Percentiles rank a stretch among this genome's conserved stretches.
Conservation (phyloP, 83 land plant species). For the Larix sibirica region DNA sequence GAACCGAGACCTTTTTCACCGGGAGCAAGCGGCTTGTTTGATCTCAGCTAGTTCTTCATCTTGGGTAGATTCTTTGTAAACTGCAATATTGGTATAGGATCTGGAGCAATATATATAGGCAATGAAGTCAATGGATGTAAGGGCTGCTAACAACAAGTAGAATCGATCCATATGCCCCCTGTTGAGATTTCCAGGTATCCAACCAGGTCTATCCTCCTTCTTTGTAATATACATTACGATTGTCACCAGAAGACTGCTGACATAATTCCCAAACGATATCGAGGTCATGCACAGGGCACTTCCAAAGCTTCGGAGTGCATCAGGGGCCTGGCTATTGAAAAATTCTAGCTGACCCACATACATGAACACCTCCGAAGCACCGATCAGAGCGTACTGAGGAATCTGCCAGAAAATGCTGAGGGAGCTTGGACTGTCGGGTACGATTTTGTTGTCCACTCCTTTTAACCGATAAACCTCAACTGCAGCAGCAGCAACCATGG, state of each 20-base stretch:
- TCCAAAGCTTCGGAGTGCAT: slow-evolving; percentile 47
- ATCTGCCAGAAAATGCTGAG: slow-evolving; percentile 49
- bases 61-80: neutral
- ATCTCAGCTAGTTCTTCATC: too few relatives aligned
- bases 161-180: slow-evolving; percentile 46
- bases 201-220: slow-evolving; percentile 22
- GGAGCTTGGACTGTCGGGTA: slow-evolving; percentile 19
- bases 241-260: slow-evolving; percentile 45
- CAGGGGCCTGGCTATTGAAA: slow-evolving; percentile 68
- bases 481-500: slow-evolving; percentile 44
- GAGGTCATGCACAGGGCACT: slow-evolving; percentile 48
- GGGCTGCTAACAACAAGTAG: slow-evolving; percentile 37
- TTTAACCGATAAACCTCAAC: slow-evolving; percentile 32
- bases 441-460: neutral
- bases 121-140: slow-evolving; percentile 13
- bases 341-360: slow-evolving; percentile 64
- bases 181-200: slow-evolving; percentile 49
- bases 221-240: slow-evolving; percentile 33
- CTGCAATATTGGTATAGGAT: neutral
- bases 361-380: slow-evolving; percentile 65
- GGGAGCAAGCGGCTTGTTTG: too few relatives aligned
- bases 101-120: slow-evolving; percentile 13
- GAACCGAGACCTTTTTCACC: too few relatives aligned
- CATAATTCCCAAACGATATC: slow-evolving; percentile 45
- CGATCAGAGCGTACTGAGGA: slow-evolving; percentile 54